These are phyloP conservation scores for Zoysia matrella DNA, from an alignment of 202 grass and related monocot genomes.

Conservation along the genomic window DNA sequence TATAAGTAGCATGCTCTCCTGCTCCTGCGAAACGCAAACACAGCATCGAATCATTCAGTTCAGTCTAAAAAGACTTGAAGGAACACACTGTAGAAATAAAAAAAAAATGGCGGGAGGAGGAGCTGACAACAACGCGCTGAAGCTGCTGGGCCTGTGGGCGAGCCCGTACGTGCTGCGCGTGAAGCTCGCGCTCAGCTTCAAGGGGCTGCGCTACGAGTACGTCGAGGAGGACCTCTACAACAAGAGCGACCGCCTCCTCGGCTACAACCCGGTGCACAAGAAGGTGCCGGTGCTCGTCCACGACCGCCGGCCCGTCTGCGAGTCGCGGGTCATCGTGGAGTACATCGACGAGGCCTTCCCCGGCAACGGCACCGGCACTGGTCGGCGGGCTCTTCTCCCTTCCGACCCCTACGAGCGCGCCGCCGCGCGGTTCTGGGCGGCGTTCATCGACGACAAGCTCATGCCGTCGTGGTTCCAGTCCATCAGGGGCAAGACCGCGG, in stretches of 20 bases:
- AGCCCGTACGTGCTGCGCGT: conserved; percentile 47
- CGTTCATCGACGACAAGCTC: conserved; percentile 50
- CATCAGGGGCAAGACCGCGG: not conserved
- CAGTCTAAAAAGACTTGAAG: too few relatives aligned
- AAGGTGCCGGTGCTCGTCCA: conserved; percentile 20
- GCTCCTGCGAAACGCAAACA: too few relatives aligned
- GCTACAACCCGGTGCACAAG: conserved; percentile 25
- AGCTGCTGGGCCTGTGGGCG: conserved; percentile 46
- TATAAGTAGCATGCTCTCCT: too few relatives aligned
- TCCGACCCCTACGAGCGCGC: conserved; percentile 46
- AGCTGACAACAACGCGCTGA: conserved; percentile 18
- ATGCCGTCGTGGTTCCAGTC: conserved; percentile 17
- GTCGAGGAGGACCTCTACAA: conserved; percentile 44
- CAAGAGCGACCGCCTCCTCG: conserved; percentile 51
- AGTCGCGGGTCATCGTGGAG: conserved; percentile 53
- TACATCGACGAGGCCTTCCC: conserved; percentile 49
- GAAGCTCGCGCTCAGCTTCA: conserved; percentile 44
- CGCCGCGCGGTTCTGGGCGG: conserved; percentile 49
- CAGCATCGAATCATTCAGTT: too few relatives aligned
- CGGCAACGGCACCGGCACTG: too few relatives aligned
- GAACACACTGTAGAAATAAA: too few relatives aligned
- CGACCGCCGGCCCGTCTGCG: conserved; percentile 35
- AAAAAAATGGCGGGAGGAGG: not conserved
- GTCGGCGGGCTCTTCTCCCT: conserved; percentile 27
- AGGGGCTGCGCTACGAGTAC: conserved; percentile 49